These are phyloP conservation scores for Neolentinus lepideus DNA, from an alignment of 1,284 basidiomycete genomes.

Conservation along the genomic window DNA sequence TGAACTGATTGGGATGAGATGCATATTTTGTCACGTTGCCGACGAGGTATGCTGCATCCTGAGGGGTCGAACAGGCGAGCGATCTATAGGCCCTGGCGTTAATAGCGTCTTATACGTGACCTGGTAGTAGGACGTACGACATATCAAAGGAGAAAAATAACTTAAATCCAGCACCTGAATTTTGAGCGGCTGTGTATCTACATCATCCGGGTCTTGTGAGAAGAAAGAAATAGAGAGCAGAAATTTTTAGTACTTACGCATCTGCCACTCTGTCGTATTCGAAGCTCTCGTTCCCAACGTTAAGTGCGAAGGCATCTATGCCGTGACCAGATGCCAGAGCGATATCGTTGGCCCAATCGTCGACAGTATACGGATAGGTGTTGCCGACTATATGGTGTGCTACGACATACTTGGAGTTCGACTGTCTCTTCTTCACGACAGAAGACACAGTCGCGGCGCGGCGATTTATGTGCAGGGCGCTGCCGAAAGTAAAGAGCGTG, in stretches of 20 bases:
- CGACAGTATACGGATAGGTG: constrained; percentile 50
- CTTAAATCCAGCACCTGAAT: constrained; percentile 34
- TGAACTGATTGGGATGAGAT: constrained; percentile 58
- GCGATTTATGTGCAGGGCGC: too few relatives aligned
- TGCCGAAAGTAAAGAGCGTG: too few relatives aligned
- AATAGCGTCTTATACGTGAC: constrained; percentile 12
- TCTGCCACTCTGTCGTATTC: constrained; percentile 53
- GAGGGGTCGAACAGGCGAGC: constrained; percentile 27
- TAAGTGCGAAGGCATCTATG: constrained; percentile 64
- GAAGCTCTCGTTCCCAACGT: constrained; percentile 63
- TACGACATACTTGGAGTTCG: constrained; percentile 44
- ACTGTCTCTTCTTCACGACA: not conserved
- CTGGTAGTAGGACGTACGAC: constrained; percentile 16
- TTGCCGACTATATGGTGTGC: constrained; percentile 69
- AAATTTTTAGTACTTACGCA: constrained; percentile 33
- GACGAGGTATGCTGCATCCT: constrained; percentile 51
- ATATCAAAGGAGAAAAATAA: constrained; percentile 29
- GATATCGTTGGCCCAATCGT: constrained; percentile 55
- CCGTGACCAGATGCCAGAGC: constrained; percentile 47
- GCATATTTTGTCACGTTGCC: constrained; percentile 52
- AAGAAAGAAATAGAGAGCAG: not conserved
- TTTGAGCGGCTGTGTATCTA: constrained; percentile 47
- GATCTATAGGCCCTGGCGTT: constrained; percentile 13
- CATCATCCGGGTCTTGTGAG: too few relatives aligned
- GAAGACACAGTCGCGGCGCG: not conserved